Evolutionary conservation across 2,329 filamentous ascomycete species (phyloP).

Genomic region (Zalaria sp.): DNA sequence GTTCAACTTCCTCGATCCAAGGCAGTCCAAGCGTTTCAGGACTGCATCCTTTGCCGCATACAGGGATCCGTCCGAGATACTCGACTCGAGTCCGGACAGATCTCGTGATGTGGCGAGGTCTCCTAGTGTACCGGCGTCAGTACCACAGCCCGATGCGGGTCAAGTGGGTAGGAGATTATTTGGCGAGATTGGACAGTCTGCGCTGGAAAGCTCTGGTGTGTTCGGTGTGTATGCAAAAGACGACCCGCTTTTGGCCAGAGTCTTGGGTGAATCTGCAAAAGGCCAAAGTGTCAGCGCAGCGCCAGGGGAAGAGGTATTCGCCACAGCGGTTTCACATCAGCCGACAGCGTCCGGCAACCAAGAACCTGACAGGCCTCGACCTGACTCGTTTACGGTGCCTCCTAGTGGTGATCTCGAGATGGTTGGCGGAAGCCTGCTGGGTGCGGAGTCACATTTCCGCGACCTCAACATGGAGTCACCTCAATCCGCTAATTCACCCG

Average conservation of each 20-base stretch:
- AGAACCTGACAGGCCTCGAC: not conserved
- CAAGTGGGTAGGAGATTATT: slow-evolving; percentile 34
- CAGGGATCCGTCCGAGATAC: not conserved
- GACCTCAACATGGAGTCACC: slow-evolving; percentile 35
- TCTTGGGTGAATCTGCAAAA: slow-evolving; percentile 1
- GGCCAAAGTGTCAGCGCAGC: not conserved
- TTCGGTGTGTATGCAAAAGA: slow-evolving; percentile 1
- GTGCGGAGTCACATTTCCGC: slow-evolving; percentile 32
- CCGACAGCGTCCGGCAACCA: not conserved
- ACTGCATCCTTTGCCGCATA: not conserved
- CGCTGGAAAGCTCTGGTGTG: slow-evolving; percentile 35
- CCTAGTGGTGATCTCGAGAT: not conserved
- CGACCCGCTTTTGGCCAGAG: slow-evolving; percentile 13
- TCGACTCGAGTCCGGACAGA: slow-evolving; percentile 4
- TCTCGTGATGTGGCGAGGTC: too few relatives aligned
- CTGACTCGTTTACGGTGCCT: slow-evolving; percentile 1
- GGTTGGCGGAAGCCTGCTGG: slow-evolving; percentile 26
- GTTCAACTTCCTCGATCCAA: slow-evolving; percentile 21
- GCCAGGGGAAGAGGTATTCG: not conserved
- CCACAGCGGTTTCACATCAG: not conserved
- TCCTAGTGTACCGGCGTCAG: not conserved
- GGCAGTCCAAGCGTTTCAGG: slow-evolving; percentile 31
- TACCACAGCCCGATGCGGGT: slow-evolving; percentile 2
- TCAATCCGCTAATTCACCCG: slow-evolving; percentile 22
- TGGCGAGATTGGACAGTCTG: slow-evolving; percentile 45